Base-by-base conservation (phyloP, 148 eudicot genomes). In the Chenopodium album region DNA sequence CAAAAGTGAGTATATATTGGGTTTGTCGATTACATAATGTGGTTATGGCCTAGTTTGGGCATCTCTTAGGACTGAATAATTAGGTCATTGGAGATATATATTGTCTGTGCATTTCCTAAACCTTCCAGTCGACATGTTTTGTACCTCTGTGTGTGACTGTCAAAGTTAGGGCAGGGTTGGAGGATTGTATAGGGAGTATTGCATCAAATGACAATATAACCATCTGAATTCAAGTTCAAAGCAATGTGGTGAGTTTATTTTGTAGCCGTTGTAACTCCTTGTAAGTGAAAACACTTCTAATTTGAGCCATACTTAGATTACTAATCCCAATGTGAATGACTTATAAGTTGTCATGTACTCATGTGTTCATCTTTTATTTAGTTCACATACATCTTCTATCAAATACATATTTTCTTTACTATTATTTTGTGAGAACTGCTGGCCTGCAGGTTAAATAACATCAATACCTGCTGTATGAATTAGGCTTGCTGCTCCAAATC, bases 401-500 rank as follows among this genome's bases (percentile, higher is more conserved):
- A 34, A 41, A 17, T 46, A 41, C 19, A 20, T 46, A 12, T 69
- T 11, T 19, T 50, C 66, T n/a, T 20, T 44, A 68, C 31, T 70
- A 68, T 10, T 72, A 76, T 54, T 76, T 67, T 56, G 52, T 32
- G 75, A 41, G 10, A 34, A 29, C 13, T 65, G 29, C 14, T 66
- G 47, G 73, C 14, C 13, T 65, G 29, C 14, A 52, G 47, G 60
- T 31, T 67, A 13, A 50, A 52, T 72, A 76, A 76, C 54, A 62
- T 63, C n/a, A 64, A 12, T 44, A 66, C 82, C 29, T 75, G 68
- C 20, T 83, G 70, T 76, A 69, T 84, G 73, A 66, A 82, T 74
- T 90, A 96, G 99, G 88, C 95, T 92, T 77, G 86, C 89, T 81
- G 34, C 87, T 26, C 97, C 91, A 44, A 90, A 94, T 85, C 88